Conservation (phyloP, 2,329 filamentous ascomycete species). For the Fusarium falciforme region DNA sequence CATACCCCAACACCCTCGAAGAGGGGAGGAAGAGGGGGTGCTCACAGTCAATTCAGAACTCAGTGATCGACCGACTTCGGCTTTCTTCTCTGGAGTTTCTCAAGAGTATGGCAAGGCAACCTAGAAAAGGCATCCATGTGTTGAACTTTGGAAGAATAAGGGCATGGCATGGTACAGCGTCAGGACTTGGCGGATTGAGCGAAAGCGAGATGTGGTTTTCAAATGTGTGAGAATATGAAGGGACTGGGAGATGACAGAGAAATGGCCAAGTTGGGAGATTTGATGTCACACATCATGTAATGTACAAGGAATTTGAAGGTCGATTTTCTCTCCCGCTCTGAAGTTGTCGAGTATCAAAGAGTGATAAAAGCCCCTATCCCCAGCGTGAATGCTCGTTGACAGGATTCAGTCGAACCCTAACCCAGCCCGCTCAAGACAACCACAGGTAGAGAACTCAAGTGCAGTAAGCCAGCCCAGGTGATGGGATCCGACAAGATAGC, state of each 20-base stretch:
- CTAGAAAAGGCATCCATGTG: background rate
- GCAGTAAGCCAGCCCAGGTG: constrained; percentile 27
- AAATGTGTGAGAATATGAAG: background rate
- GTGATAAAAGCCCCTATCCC: background rate
- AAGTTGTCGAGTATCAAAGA: background rate
- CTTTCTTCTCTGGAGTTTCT: background rate
- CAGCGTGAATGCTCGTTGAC: background rate
- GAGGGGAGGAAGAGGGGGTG: background rate
- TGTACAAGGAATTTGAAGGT: background rate
- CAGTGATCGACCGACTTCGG: background rate
- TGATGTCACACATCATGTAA: background rate
- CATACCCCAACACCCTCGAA: background rate
- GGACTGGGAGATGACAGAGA: background rate
- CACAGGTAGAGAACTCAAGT: constrained; percentile 23
- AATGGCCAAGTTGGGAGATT: background rate
- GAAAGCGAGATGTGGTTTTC: background rate
- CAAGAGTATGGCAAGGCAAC: background rate
- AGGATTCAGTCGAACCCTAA: background rate
- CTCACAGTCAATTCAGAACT: background rate
- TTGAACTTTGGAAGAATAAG: background rate
- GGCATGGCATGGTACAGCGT: background rate
- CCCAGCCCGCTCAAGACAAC: constrained; percentile 16
- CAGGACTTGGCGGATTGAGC: background rate
- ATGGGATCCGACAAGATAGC: constrained; percentile 23
- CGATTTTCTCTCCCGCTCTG: background rate